Conservation (phyloP, 176 grass and related monocot genomes). For the Zea luxurians region DNA sequence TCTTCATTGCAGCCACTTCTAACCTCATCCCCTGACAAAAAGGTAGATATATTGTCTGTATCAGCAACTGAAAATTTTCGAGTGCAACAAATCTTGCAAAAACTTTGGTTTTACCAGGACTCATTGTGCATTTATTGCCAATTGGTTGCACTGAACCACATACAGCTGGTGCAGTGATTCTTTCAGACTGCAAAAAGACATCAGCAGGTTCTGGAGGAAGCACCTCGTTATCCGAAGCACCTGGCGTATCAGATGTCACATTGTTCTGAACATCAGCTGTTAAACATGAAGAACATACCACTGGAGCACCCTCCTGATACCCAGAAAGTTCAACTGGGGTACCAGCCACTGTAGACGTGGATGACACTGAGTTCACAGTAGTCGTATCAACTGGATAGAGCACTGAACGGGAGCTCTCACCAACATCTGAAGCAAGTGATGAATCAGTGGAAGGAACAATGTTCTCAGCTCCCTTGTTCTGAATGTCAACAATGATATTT, state of each 20-base stretch:
- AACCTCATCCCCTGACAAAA: conserved; percentile 31
- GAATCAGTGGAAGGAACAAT: conserved; percentile 53
- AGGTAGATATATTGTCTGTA: conserved; percentile 33
- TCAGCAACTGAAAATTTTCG: conserved; percentile 35
- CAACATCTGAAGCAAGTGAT: conserved; percentile 67
- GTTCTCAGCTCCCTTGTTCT: conserved; percentile 44
- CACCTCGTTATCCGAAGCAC: conserved; percentile 31
- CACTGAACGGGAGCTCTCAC: conserved; percentile 53
- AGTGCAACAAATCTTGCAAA: conserved; percentile 28
- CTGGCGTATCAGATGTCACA: conserved; percentile 37
- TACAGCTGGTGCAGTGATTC: conserved; percentile 24
- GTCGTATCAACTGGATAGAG: conserved; percentile 43
- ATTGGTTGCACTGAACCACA: conserved; percentile 39
- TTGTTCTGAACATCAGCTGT: conserved; percentile 46
- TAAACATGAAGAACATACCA: conserved; percentile 56
- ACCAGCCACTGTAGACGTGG: conserved; percentile 48
- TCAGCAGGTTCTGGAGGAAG: conserved; percentile 45
- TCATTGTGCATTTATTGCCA: conserved; percentile 28
- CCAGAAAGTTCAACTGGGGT: conserved; percentile 42
- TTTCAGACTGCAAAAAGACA: conserved; percentile 38
- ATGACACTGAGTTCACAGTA: conserved; percentile 50
- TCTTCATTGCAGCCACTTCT: conserved; percentile 34
- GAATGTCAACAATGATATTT: conserved; percentile 43
- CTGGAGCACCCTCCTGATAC: conserved; percentile 53
- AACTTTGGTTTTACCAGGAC: conserved; percentile 43